phyloP scores from a whole-genome alignment of 2,329 filamentous ascomycete genomes.

The Neonectria magnoliae region DNA sequence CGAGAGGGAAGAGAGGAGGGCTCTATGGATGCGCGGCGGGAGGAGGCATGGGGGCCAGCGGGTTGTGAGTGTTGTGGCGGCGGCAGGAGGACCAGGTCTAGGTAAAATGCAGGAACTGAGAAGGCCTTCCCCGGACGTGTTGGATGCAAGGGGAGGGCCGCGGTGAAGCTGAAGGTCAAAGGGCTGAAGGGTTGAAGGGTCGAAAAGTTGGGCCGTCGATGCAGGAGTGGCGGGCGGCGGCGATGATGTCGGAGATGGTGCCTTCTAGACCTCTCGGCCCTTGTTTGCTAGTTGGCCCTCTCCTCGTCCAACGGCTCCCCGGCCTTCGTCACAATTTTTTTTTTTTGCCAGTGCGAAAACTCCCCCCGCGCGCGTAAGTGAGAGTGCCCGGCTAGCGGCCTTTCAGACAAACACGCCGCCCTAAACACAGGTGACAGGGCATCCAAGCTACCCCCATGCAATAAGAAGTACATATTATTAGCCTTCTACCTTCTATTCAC shows the following conservation, averaged over 20 bases:
- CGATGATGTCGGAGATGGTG: constrained; percentile 31
- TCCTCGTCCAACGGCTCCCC: constrained; percentile 39
- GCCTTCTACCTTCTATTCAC: too few species aligned
- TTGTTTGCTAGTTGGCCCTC: constrained; percentile 26
- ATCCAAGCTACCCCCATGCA: constrained; percentile 1
- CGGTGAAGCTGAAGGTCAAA: neutral
- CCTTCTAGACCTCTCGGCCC: constrained; percentile 5
- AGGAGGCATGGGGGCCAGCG: constrained; percentile 46
- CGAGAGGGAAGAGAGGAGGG: constrained; percentile 28
- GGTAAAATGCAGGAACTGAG: neutral
- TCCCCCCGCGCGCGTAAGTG: constrained; percentile 39
- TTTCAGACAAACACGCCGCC: constrained; percentile 10
- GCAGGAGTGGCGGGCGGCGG: constrained; percentile 16
- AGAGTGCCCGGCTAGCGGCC: constrained; percentile 20
- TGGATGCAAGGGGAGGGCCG: neutral
- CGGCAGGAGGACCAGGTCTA: neutral
- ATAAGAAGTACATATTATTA: too few species aligned
- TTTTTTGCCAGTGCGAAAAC: constrained; percentile 37
- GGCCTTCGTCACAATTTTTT: constrained; percentile 46
- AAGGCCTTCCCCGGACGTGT: neutral
- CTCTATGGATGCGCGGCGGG: constrained; percentile 47
- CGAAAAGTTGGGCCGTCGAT: constrained; percentile 6
- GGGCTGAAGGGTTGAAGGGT: neutral
- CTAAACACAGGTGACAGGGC: constrained; percentile 1
- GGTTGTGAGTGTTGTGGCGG: constrained; percentile 3